Evolutionary conservation across 129 eudicot species (phyloP).

Genomic region (Logfia minima): DNA sequence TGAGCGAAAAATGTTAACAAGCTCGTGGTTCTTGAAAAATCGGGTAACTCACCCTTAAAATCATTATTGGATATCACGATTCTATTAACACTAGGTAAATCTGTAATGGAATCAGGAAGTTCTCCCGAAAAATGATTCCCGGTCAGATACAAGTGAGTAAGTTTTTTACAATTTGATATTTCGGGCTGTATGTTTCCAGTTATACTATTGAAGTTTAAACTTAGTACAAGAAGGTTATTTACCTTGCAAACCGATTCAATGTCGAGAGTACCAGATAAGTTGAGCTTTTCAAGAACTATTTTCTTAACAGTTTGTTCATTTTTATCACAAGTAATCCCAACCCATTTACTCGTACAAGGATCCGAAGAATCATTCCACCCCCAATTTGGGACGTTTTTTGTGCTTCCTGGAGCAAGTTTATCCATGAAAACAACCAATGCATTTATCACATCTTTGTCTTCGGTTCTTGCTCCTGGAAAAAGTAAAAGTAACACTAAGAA

Average conservation of each 20-base stretch:
- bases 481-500: constrained; percentile 26
- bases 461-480: constrained; percentile 36
- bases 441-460: constrained; percentile 37
- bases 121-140: constrained; percentile 49
- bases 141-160: constrained; percentile 56
- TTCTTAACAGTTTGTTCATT: constrained; percentile 37
- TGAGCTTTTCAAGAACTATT: constrained; percentile 52
- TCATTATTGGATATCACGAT: constrained; percentile 50
- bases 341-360: constrained; percentile 64
- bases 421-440: constrained; percentile 60
- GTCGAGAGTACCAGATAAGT: constrained; percentile 55
- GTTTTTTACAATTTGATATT: constrained; percentile 48
- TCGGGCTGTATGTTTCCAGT: constrained; percentile 43
- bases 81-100: constrained; percentile 51
- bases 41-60: constrained; percentile 52
- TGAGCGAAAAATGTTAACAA: constrained; percentile 56
- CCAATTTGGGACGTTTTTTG: constrained; percentile 28
- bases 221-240: constrained; percentile 46
- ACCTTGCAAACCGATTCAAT: constrained; percentile 45
- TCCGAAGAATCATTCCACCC: constrained; percentile 73
- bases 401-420: constrained; percentile 45
- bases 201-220: constrained; percentile 51
- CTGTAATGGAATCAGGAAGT: constrained; percentile 43
- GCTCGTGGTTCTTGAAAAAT: constrained; percentile 54
- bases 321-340: constrained; percentile 51